phyloP scores from a whole-genome alignment of 2,329 filamentous ascomycete species.

The Shiraia bambusicola region DNA sequence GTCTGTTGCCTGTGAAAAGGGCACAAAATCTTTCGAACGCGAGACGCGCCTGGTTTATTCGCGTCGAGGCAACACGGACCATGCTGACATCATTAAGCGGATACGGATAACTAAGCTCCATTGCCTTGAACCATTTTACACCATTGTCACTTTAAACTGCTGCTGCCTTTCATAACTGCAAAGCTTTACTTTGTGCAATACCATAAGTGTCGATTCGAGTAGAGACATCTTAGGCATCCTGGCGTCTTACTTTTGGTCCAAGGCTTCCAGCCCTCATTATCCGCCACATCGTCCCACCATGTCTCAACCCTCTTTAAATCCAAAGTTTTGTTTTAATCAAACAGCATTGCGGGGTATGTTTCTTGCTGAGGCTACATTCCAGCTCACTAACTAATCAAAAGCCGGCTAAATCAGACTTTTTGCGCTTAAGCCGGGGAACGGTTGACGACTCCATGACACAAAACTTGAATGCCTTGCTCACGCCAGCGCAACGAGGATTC shows the following conservation, averaged over 20 bases:
- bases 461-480: slow-evolving; percentile 85
- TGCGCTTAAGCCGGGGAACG: slow-evolving; percentile 77
- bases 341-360: slow-evolving; percentile 51
- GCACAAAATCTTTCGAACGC: slow-evolving; percentile 21
- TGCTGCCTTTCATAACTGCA: slow-evolving; percentile 2
- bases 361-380: slow-evolving; percentile 4
- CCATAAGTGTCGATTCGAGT: background rate
- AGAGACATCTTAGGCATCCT: slow-evolving; percentile 16
- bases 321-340: slow-evolving; percentile 56
- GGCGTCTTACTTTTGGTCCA: slow-evolving; percentile 38
- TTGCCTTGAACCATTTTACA: slow-evolving; percentile 2
- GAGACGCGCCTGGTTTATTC: slow-evolving; percentile 29
- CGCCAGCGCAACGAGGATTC: slow-evolving; percentile 71
- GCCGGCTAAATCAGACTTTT: slow-evolving; percentile 67
- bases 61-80: slow-evolving; percentile 25
- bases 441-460: slow-evolving; percentile 94
- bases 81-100: slow-evolving; percentile 37
- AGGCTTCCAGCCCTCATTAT: slow-evolving; percentile 10
- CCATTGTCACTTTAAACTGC: slow-evolving; percentile 11
- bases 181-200: background rate
- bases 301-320: slow-evolving; percentile 50
- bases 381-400: slow-evolving; percentile 41
- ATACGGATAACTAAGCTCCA: slow-evolving; percentile 18
- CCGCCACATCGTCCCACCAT: slow-evolving; percentile 29
- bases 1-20: slow-evolving; percentile 21